phyloP scores from a whole-genome alignment of 1,284 basidiomycete species.

The Ganoderma multipileum region DNA sequence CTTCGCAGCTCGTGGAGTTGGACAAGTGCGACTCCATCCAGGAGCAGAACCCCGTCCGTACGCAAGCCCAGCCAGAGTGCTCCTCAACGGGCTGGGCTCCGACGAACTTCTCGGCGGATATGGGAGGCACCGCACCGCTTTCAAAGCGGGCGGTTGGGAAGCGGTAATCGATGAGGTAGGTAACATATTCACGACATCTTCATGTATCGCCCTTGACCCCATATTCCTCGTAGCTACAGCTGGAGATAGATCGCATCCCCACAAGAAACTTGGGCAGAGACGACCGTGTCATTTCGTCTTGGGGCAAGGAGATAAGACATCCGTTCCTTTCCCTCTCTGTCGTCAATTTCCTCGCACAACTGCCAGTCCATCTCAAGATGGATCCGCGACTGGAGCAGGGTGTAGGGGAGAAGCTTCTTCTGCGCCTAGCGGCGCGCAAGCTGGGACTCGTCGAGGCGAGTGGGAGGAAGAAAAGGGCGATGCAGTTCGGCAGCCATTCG shows the following conservation, averaged over 20 bases:
- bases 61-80: slow-evolving; percentile 78
- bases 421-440: slow-evolving; percentile 73
- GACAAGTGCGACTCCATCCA: slow-evolving; percentile 52
- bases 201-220: background rate
- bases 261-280: slow-evolving; percentile 92
- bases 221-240: slow-evolving; percentile 66
- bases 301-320: slow-evolving; percentile 90
- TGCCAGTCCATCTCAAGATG: slow-evolving; percentile 84
- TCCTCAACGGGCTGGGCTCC: slow-evolving; percentile 93
- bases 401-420: slow-evolving; percentile 87
- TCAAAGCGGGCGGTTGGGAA: slow-evolving; percentile 68
- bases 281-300: slow-evolving; percentile 89
- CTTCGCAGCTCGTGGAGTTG: slow-evolving; percentile 87
- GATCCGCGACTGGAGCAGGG: slow-evolving; percentile 75
- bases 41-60: slow-evolving; percentile 58
- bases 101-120: slow-evolving; percentile 98
- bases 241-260: slow-evolving; percentile 92
- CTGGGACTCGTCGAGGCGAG: slow-evolving; percentile 77
- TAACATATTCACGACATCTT: background rate
- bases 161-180: slow-evolving; percentile 83
- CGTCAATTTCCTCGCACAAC: slow-evolving; percentile 72
- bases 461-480: slow-evolving; percentile 86
- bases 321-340: slow-evolving; percentile 88
- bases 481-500: slow-evolving; percentile 96
- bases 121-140: slow-evolving; percentile 86